Percentiles rank a stretch among this genome's conserved stretches.
These are phyloP conservation scores for Dryas integrifolia DNA, from an alignment of 331 rosid genomes.

Conservation along the genomic window DNA sequence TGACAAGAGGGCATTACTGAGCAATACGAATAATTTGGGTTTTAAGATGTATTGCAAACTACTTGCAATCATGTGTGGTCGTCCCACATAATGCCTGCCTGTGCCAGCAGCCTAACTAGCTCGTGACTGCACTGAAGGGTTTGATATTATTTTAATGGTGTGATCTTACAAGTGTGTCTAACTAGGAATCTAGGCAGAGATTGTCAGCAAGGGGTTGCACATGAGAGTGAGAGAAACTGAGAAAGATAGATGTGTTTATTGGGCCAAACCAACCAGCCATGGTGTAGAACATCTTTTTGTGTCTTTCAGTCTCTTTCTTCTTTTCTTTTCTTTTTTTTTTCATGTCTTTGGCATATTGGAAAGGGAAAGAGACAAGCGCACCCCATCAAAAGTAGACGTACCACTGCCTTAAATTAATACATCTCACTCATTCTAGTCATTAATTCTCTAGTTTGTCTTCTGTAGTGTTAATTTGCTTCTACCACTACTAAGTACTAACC, in stretches of 20 bases:
- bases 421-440: neutral
- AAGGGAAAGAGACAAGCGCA: slow-evolving; percentile 37
- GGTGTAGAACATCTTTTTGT: slow-evolving; percentile 40
- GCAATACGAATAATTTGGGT: slow-evolving; percentile 29
- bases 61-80: neutral
- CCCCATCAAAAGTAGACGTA: slow-evolving; percentile 28
- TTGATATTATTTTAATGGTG: slow-evolving; percentile 33
- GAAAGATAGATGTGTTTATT: slow-evolving; percentile 21
- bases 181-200: slow-evolving; percentile 66
- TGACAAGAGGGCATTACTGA: slow-evolving; percentile 28
- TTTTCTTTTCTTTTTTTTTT: neutral
- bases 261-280: slow-evolving; percentile 30
- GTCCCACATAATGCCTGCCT: slow-evolving; percentile 25
- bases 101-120: slow-evolving; percentile 7
- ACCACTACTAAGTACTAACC: neutral
- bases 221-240: slow-evolving; percentile 35
- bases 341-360: slow-evolving; percentile 24
- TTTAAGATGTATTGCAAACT: neutral
- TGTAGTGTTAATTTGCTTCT: neutral
- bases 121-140: slow-evolving; percentile 44
- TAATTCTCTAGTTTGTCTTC: neutral
- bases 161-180: slow-evolving; percentile 35
- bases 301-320: neutral
- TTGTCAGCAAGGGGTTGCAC: slow-evolving; percentile 29
- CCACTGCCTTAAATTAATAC: neutral